phyloP scores from a whole-genome alignment of 2,329 filamentous ascomycete genomes.

The Epicoccum sorghinum region DNA sequence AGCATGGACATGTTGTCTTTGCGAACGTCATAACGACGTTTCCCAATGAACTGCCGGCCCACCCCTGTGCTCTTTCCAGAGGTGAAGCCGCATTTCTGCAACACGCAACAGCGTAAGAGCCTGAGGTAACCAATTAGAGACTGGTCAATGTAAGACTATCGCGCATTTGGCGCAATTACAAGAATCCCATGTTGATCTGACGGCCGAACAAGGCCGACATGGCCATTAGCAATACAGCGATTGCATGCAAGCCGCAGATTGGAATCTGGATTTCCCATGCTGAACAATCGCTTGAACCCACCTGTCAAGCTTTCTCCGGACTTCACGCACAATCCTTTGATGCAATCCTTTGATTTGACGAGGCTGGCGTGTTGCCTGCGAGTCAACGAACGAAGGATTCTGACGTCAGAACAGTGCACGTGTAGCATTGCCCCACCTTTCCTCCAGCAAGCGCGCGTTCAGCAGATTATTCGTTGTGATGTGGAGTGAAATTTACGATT shows the following conservation, averaged over 20 bases:
- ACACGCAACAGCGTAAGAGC: constrained; percentile 5
- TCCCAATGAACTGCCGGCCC: constrained; percentile 19
- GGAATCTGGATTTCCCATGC: constrained; percentile 33
- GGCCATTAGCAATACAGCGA: constrained; percentile 26
- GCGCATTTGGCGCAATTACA: constrained; percentile 3
- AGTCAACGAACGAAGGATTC: background rate
- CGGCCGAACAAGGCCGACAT: constrained; percentile 27
- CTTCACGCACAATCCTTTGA: background rate
- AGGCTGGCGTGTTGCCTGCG: background rate
- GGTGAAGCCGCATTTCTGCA: constrained; percentile 17
- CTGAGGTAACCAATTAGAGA: constrained; percentile 19
- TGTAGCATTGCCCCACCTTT: background rate
- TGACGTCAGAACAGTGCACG: constrained; percentile 4
- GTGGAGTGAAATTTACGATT: too few species aligned
- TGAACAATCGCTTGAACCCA: constrained; percentile 22
- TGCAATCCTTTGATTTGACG: background rate
- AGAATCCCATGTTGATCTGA: constrained; percentile 21
- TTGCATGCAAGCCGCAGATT: constrained; percentile 23
- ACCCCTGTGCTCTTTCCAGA: constrained; percentile 18
- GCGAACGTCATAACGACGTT: constrained; percentile 31
- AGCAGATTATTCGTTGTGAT: too few species aligned
- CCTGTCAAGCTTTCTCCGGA: constrained; percentile 7
- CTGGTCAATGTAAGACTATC: constrained; percentile 16
- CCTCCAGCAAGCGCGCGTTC: too few species aligned
- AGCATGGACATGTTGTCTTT: constrained; percentile 17